Evolutionary conservation across 1,284 basidiomycete species (phyloP).

Genomic region (Flammula alnicola): DNA sequence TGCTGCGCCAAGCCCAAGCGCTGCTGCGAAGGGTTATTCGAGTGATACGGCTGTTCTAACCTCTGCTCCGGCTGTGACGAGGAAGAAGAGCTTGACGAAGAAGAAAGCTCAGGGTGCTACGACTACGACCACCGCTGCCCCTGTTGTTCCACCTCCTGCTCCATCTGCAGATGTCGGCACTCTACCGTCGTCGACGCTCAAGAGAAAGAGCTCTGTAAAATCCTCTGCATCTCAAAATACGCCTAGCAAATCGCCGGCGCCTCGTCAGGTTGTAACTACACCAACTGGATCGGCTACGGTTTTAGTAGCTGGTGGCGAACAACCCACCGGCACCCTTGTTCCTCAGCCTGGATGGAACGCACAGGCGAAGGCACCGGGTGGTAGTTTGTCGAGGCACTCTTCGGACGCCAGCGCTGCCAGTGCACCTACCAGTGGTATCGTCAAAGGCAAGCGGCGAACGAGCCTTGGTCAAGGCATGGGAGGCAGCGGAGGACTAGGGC

Average conservation of each 20-base stretch:
- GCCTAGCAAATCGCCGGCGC: neutral
- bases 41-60: conserved; percentile 16
- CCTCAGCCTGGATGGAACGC: conserved; percentile 22
- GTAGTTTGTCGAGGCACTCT: conserved; percentile 25
- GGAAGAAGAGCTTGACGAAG: conserved; percentile 24
- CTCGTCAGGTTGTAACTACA: too few species aligned
- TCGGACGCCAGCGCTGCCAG: conserved; percentile 25
- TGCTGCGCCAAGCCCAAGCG: too few species aligned
- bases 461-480: conserved; percentile 28
- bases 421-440: conserved; percentile 18
- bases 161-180: neutral
- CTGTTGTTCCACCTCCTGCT: conserved; percentile 2
- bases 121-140: neutral
- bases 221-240: neutral
- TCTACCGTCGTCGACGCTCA: conserved; percentile 2
- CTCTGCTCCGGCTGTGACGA: conserved; percentile 4
- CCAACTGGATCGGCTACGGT: conserved; percentile 15
- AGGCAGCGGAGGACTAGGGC: conserved; percentile 18
- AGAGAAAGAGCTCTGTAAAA: conserved; percentile 4
- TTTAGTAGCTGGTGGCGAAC: conserved; percentile 22
- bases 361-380: conserved; percentile 11
- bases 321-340: conserved; percentile 23
- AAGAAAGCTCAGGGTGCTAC: conserved; percentile 7
- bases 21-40: conserved; percentile 15
- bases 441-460: conserved; percentile 17